phyloP scores from a whole-genome alignment of 2,329 filamentous ascomycete species.

The Daldinia sp. region DNA sequence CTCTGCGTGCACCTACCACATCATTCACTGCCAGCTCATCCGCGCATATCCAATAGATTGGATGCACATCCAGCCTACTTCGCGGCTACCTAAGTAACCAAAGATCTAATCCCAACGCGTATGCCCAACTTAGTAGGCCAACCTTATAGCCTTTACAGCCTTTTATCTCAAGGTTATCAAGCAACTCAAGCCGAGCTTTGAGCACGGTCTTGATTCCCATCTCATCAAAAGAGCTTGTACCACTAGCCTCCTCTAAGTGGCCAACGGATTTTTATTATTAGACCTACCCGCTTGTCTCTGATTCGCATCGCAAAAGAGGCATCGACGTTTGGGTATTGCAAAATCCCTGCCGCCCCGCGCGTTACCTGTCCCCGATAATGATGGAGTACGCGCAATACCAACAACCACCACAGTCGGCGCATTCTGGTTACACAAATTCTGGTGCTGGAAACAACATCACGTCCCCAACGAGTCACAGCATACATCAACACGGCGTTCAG shows the following conservation, averaged over 20 bases:
- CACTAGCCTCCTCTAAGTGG: constrained; percentile 28
- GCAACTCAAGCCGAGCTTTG: constrained; percentile 38
- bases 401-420: constrained; percentile 72
- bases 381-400: constrained; percentile 82
- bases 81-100: constrained; percentile 56
- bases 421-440: constrained; percentile 70
- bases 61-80: constrained; percentile 56
- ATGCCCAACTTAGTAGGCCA: constrained; percentile 58
- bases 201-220: constrained; percentile 39
- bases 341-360: constrained; percentile 43
- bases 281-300: constrained; percentile 38
- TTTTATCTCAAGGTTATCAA: constrained; percentile 46
- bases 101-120: constrained; percentile 51
- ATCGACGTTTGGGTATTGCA: constrained; percentile 43
- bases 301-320: constrained; percentile 45
- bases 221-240: constrained; percentile 34
- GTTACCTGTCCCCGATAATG: constrained; percentile 54
- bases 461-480: constrained; percentile 75
- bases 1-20: constrained; percentile 61
- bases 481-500: constrained; percentile 73
- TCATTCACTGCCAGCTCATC: constrained; percentile 68
- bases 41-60: constrained; percentile 67
- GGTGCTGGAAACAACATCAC: constrained; percentile 68
- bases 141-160: constrained; percentile 49
- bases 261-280: constrained; percentile 31